Percentiles rank a stretch among this genome's conserved stretches.
phyloP scores from a whole-genome alignment of 495 filamentous ascomycete species.

The Aspergillus mulundensis region DNA sequence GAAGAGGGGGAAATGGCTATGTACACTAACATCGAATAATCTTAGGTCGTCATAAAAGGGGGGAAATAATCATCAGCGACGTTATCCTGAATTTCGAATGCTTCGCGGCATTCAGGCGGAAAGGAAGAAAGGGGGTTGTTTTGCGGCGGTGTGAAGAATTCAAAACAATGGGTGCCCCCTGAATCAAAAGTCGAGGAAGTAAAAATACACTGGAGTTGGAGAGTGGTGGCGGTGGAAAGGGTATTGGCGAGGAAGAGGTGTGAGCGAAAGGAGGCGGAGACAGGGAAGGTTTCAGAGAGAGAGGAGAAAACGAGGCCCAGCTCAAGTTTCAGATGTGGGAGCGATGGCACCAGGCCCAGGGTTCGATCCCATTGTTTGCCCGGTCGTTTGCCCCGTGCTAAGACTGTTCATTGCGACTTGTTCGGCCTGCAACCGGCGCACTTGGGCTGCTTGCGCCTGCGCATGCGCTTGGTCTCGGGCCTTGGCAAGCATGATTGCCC shows the following conservation, averaged over 20 bases:
- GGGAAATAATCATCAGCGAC: slow-evolving; percentile 23
- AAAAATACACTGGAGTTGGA: slow-evolving; percentile 37
- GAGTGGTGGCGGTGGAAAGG: slow-evolving; percentile 27
- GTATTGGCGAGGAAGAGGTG: slow-evolving; percentile 27
- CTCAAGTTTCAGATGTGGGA: slow-evolving; percentile 35
- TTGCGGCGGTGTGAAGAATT: slow-evolving; percentile 17
- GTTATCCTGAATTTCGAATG: slow-evolving; percentile 23
- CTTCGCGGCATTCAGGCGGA: slow-evolving; percentile 12
- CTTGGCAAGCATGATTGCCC: slow-evolving; percentile 60
- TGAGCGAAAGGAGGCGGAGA: slow-evolving; percentile 16
- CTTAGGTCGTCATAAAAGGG: slow-evolving; percentile 18
- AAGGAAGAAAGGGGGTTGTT: background rate
- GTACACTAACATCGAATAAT: slow-evolving; percentile 40
- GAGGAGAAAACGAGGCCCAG: slow-evolving; percentile 22
- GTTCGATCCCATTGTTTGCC: slow-evolving; percentile 32
- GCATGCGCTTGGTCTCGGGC: slow-evolving; percentile 47
- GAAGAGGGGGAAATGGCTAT: slow-evolving; percentile 30
- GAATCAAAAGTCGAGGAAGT: slow-evolving; percentile 21
- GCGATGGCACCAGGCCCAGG: slow-evolving; percentile 30
- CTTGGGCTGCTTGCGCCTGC: slow-evolving; percentile 45
- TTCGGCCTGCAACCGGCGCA: slow-evolving; percentile 39
- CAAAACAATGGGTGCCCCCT: slow-evolving; percentile 12
- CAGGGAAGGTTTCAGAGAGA: slow-evolving; percentile 15
- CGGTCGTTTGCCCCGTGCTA: slow-evolving; percentile 28
- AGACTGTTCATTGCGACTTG: slow-evolving; percentile 32